Percentiles rank a stretch among this genome's conserved stretches.
Conservation (phyloP, 2,329 filamentous ascomycete genomes). For the Colletotrichum salicis region DNA sequence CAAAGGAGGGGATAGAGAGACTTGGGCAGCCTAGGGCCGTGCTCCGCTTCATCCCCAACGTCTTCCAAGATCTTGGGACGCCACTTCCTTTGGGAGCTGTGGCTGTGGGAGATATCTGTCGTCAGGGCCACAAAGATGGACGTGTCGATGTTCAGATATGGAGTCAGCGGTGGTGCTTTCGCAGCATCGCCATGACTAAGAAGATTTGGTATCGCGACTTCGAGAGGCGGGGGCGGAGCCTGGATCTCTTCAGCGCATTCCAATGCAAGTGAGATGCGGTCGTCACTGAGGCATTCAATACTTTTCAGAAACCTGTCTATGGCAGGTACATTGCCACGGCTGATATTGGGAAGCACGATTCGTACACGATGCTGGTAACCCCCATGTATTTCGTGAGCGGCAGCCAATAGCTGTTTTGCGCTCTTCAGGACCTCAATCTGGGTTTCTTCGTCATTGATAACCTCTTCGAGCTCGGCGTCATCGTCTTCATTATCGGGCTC, state of each 20-base stretch:
- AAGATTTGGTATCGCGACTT: conserved; percentile 44
- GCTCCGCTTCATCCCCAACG: conserved; percentile 30
- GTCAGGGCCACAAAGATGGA: conserved; percentile 52
- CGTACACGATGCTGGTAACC: conserved; percentile 48
- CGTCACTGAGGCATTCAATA: conserved; percentile 42
- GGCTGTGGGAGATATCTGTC: conserved; percentile 51
- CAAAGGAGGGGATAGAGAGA: conserved; percentile 47
- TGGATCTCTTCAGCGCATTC: conserved; percentile 40
- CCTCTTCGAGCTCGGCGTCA: conserved; percentile 44
- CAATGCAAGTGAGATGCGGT: conserved; percentile 45
- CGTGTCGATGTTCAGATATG: conserved; percentile 52
- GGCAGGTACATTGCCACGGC: conserved; percentile 40
- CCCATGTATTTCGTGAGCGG: conserved; percentile 46
- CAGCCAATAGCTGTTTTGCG: conserved; percentile 45
- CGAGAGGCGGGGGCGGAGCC: conserved; percentile 39
- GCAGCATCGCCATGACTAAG: conserved; percentile 42
- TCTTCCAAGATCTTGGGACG: conserved; percentile 37
- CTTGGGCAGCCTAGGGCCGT: conserved; percentile 34
- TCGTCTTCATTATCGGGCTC: conserved; percentile 37
- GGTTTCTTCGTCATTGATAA: conserved; percentile 48
- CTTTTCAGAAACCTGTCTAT: conserved; percentile 46
- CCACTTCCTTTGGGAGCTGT: conserved; percentile 47
- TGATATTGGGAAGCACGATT: conserved; percentile 47
- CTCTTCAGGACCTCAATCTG: conserved; percentile 42
- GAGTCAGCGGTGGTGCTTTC: conserved; percentile 41